Percentiles rank a stretch among this genome's conserved stretches.
These are phyloP conservation scores for Ensete ventricosum DNA, from an alignment of 176 grass and related monocot species.

Conservation along the genomic window DNA sequence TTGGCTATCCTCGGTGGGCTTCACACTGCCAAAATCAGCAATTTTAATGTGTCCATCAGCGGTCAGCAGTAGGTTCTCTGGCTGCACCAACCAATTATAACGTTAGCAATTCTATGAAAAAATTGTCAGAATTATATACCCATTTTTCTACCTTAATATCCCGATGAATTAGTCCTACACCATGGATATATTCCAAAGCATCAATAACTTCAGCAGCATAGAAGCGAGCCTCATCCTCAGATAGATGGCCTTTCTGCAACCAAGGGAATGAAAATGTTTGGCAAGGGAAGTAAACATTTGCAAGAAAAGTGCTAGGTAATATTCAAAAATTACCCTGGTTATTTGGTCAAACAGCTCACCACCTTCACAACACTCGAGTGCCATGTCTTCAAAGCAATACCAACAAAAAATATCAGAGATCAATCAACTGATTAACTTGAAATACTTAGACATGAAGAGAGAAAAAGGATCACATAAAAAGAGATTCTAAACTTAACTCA, in stretches of 20 bases:
- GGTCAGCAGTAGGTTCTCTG: conserved; percentile 91
- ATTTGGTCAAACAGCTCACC: conserved; percentile 98
- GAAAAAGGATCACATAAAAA: background rate
- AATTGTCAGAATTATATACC: background rate
- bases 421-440: background rate
- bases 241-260: conserved; percentile 20
- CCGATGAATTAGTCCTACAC: conserved; percentile 81
- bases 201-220: conserved; percentile 94
- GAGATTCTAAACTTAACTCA: background rate
- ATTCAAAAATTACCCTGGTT: conserved; percentile 40
- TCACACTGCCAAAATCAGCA: conserved; percentile 97
- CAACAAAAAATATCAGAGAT: conserved; percentile 11
- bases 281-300: background rate
- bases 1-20: conserved; percentile 64
- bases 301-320: background rate
- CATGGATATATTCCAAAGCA: conserved; percentile 76
- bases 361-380: conserved; percentile 89
- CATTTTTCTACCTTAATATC: conserved; percentile 62
- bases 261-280: background rate
- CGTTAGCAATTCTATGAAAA: background rate
- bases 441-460: background rate
- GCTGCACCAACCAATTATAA: conserved; percentile 39
- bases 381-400: conserved; percentile 57
- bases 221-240: conserved; percentile 42
- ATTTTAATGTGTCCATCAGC: conserved; percentile 89